These are phyloP conservation scores for Ganoderma meredithae DNA, from an alignment of 1,284 basidiomycete species.

Conservation along the genomic window DNA sequence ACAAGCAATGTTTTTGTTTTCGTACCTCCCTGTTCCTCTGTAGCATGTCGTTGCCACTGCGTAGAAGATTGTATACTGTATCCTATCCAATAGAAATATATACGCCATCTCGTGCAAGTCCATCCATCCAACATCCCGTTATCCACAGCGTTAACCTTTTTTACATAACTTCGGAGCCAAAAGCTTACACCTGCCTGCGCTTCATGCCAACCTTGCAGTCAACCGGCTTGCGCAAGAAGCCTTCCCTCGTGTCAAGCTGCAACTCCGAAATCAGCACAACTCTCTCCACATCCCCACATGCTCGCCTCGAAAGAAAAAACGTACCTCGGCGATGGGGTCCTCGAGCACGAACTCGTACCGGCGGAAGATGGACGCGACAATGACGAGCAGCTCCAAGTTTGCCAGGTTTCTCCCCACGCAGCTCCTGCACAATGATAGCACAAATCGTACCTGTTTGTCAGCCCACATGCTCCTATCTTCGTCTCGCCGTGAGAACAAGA, in stretches of 20 bases:
- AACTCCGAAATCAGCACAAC: constrained; percentile 12
- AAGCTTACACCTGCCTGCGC: constrained; percentile 48
- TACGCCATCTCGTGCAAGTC: not conserved
- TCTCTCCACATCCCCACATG: not conserved
- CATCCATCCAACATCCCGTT: not conserved
- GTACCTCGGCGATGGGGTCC: constrained; percentile 60
- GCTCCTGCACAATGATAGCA: constrained; percentile 55
- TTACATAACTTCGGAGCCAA: not conserved
- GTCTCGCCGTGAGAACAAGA: not conserved
- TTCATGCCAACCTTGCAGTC: constrained; percentile 72
- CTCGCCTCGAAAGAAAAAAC: constrained; percentile 35
- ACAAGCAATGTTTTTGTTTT: not conserved
- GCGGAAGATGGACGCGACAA: constrained; percentile 75
- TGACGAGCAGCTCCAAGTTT: constrained; percentile 75
- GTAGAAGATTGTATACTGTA: not conserved
- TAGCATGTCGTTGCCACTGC: not conserved
- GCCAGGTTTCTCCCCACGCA: constrained; percentile 83
- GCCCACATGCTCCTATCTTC: too few species aligned
- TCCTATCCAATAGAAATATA: not conserved
- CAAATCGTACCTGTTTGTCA: not conserved
- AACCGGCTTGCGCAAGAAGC: constrained; percentile 81
- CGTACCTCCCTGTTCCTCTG: not conserved
- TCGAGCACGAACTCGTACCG: constrained; percentile 77
- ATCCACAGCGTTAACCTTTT: not conserved
- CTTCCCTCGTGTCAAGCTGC: constrained; percentile 75